Evolutionary conservation across 2,329 filamentous ascomycete species (phyloP).

Genomic region (Penicillium sp.): DNA sequence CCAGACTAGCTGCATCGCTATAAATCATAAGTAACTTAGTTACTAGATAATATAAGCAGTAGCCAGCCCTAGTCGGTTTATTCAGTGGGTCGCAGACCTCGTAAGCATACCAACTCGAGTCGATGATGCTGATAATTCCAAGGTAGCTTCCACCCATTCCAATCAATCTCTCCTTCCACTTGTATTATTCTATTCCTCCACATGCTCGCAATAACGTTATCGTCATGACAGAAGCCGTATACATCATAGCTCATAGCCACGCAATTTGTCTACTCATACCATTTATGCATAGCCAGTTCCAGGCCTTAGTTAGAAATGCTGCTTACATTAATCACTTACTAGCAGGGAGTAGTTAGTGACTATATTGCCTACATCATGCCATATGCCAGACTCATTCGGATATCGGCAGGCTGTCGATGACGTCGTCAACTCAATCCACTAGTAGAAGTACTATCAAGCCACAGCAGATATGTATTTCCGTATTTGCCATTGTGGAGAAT

Average conservation of each 20-base stretch:
- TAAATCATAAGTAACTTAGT: no score
- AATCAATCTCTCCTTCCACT: not conserved
- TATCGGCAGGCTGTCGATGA: not conserved
- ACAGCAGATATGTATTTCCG: not conserved
- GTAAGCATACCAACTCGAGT: no score
- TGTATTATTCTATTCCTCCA: not conserved
- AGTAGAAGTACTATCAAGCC: not conserved
- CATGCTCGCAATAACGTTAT: not conserved
- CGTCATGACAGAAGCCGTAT: no score
- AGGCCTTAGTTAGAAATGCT: no score
- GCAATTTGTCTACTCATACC: not conserved
- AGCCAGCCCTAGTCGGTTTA: no score
- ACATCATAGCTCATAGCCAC: not conserved
- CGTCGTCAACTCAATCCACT: not conserved
- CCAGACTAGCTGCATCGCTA: no score
- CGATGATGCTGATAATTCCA: not conserved
- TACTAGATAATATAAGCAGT: no score
- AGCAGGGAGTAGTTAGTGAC: not conserved
- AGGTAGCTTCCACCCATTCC: conserved; percentile 3
- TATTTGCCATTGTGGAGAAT: not conserved
- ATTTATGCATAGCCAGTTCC: not conserved
- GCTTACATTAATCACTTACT: no score
- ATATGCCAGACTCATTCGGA: not conserved
- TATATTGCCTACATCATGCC: no score
- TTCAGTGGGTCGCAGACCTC: no score